Evolutionary conservation across 2,329 filamentous ascomycete species (phyloP), one percentile per base, ranked within the genome.

Genomic region (Arthroderma sp.): DNA sequence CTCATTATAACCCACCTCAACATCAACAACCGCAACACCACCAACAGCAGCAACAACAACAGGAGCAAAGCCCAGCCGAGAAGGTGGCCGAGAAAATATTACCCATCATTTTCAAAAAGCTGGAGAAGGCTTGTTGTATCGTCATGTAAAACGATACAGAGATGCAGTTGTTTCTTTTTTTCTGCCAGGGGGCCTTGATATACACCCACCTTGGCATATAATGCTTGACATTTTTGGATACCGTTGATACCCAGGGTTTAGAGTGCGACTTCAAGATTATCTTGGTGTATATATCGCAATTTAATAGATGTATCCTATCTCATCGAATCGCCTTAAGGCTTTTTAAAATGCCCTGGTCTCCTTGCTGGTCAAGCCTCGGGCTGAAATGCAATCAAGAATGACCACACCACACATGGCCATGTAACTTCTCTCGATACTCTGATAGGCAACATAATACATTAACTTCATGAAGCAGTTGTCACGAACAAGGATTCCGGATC

Each of bases 41-140:
- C 36, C 48, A 62, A 56, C 32, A 34, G 32, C 32, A 38, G 9
- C 32, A 37, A 11, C 29, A 33, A 3, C 41, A 43, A 22, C 41
- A 43, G 29, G 8, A 31, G 33, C 29, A 43, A n/a, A 29, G 31
- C 27, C 34, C 41, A 29, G 41, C 41, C 4, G 34, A 44, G 15
- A 38, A 44, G 8, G 29, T 44, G 31, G 42, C 36, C 51, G 75
- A 75, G 60, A 77, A 77, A 59, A 58, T 77, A 30, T 57, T 84
- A 53, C 74, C 75, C 5, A 74, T 68, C 59, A 57, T 85, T 32
- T 56, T 83, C 50, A 73, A 71, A 56, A 79, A 79, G 65, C 59
- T 86, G 60, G 78, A 79, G 60, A 78, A 78, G 62, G 67, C 66
- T 47, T 88, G 83, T 64, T 88, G 83, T 68, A 67, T 77, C 34